Conservation (phyloP, 1,139 yeast genomes). For the Debaryomycetaceae sp. region DNA sequence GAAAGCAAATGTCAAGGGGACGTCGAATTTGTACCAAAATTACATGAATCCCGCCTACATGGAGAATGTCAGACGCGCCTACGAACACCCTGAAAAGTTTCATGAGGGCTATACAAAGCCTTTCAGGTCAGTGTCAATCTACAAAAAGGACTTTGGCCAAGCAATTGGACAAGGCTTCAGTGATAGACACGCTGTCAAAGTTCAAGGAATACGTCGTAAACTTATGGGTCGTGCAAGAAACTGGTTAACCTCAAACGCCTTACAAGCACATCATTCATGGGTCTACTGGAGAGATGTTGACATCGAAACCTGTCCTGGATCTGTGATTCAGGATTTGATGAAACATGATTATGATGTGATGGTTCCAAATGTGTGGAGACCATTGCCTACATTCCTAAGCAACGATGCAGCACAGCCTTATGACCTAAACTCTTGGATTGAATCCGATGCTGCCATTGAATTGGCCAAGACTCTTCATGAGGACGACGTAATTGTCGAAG, state of each 20-base stretch:
- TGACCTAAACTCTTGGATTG: conserved; percentile 88
- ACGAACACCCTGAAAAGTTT: conserved; percentile 52
- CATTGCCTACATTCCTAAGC: conserved; percentile 71
- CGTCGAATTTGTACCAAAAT: conserved; percentile 58
- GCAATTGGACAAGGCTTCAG: conserved; percentile 84
- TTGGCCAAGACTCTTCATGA: conserved; percentile 66
- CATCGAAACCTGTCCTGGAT: conserved; percentile 77
- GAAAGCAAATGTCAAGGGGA: conserved; percentile 38
- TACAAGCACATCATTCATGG: conserved; percentile 88
- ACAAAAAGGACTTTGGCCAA: conserved; percentile 82
- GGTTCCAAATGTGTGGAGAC: conserved; percentile 92
- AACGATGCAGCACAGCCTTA: conserved; percentile 65
- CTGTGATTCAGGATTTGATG: conserved; percentile 78
- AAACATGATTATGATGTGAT: conserved; percentile 69
- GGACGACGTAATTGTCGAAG: conserved; percentile 88
- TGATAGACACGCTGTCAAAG: conserved; percentile 85
- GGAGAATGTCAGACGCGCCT: conserved; percentile 54
- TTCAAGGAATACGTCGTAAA: conserved; percentile 83
- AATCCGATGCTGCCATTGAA: conserved; percentile 66
- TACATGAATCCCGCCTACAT: conserved; percentile 71
- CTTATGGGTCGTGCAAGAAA: conserved; percentile 90
- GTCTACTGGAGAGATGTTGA: conserved; percentile 95
- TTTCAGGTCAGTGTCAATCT: conserved; percentile 72
- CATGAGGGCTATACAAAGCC: conserved; percentile 67
- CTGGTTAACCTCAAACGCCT: conserved; percentile 75